Conservation (phyloP, 352 stramenopile genomes). For the Globisporangium irregulare region DNA sequence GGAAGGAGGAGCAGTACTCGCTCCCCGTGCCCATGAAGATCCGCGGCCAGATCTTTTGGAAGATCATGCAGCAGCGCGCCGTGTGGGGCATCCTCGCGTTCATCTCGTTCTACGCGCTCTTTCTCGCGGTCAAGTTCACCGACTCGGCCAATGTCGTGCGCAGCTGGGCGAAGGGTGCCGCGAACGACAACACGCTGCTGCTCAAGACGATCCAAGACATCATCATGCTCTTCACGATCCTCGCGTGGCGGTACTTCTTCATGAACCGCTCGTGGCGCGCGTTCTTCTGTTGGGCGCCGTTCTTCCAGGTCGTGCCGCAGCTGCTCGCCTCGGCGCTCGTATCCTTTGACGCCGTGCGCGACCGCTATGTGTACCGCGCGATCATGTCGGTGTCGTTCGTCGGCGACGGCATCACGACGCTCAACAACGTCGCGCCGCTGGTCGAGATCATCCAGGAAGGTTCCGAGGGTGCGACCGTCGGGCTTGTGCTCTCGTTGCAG, state of each 20-base stretch:
- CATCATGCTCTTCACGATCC: constrained; percentile 12
- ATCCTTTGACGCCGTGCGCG: constrained; percentile 10
- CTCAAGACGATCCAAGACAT: constrained; percentile 15
- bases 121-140: constrained; percentile 34
- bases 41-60: constrained; percentile 39
- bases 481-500: constrained; percentile 22
- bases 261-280: constrained; percentile 14
- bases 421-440: constrained; percentile 14
- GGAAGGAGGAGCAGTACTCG: constrained; percentile 45
- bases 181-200: constrained; percentile 16
- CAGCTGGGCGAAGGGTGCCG: constrained; percentile 23
- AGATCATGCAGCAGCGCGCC: constrained; percentile 53
- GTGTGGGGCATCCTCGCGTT: constrained; percentile 46
- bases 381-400: constrained; percentile 15
- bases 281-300: constrained; percentile 14
- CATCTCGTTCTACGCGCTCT: constrained; percentile 41
- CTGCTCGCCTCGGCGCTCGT: constrained; percentile 9
- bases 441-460: constrained; percentile 26
- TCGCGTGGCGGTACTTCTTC: constrained; percentile 10
- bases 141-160: constrained; percentile 23
- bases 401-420: constrained; percentile 15
- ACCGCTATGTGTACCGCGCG: constrained; percentile 14
- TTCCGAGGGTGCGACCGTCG: constrained; percentile 24
- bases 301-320: constrained; percentile 14
- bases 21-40: constrained; percentile 38